Percentiles rank a stretch among this genome's conserved stretches.
These are phyloP conservation scores for Lophium mytilinum DNA, from an alignment of 495 filamentous ascomycete species.

Conservation along the genomic window DNA sequence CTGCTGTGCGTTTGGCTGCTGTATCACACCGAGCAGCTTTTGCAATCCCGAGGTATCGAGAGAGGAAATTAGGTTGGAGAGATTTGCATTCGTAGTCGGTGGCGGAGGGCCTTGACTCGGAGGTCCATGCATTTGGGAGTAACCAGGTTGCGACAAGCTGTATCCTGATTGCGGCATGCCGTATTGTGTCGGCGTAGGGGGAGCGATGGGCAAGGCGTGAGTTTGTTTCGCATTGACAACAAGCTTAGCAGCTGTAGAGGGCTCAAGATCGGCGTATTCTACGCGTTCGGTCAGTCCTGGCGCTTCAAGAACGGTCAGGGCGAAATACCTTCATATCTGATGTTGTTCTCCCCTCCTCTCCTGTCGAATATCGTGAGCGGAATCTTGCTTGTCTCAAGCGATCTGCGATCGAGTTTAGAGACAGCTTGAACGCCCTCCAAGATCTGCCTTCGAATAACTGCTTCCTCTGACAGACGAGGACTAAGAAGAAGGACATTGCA, in stretches of 20 bases:
- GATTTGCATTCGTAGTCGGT: conserved; percentile 35
- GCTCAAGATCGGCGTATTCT: conserved; percentile 78
- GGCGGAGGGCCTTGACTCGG: conserved; percentile 39
- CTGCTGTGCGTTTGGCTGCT: conserved; percentile 39
- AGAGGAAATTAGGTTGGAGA: conserved; percentile 50
- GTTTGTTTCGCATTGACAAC: conserved; percentile 67
- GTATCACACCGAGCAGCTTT: conserved; percentile 58
- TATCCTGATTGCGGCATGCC: conserved; percentile 9
- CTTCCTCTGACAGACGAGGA: conserved; percentile 66
- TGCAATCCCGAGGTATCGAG: conserved; percentile 67
- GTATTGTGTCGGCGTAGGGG: conserved; percentile 9
- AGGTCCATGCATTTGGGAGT: conserved; percentile 31
- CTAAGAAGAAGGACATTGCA: conserved; percentile 68
- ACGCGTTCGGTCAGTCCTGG: not conserved
- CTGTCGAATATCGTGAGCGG: conserved; percentile 80
- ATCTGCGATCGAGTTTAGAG: conserved; percentile 58
- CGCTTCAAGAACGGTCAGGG: conserved; percentile 13
- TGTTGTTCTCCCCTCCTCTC: conserved; percentile 56
- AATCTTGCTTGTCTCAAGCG: conserved; percentile 63
- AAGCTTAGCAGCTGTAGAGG: conserved; percentile 66
- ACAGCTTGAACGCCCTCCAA: conserved; percentile 84
- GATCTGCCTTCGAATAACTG: conserved; percentile 75
- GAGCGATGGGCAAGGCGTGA: conserved; percentile 21
- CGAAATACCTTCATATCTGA: conserved; percentile 62
- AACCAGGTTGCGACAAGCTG: conserved; percentile 9